Percentiles rank a stretch among this genome's conserved stretches.
Evolutionary conservation across 257 asterid genomes (phyloP).

Genomic region (Plantago elongata): DNA sequence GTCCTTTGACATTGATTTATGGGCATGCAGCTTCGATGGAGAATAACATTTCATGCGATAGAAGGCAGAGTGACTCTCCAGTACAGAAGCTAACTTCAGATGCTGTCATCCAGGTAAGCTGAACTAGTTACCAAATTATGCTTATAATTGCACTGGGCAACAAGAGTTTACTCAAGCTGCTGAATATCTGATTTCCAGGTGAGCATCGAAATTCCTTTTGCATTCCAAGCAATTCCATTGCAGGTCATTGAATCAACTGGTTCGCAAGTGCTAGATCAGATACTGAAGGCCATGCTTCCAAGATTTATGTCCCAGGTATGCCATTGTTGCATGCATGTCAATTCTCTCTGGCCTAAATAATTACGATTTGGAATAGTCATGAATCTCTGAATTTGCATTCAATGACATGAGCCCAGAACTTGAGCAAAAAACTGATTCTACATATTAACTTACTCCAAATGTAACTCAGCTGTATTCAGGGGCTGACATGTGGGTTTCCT

Average conservation of each 20-base stretch:
- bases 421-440: not conserved
- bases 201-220: slow-evolving; percentile 78
- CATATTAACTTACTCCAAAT: not conserved
- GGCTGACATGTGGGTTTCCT: not conserved
- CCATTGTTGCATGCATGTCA: not conserved
- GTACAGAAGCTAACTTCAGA: slow-evolving; percentile 79
- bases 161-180: slow-evolving; percentile 11
- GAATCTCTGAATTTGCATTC: not conserved
- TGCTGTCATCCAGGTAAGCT: slow-evolving; percentile 77
- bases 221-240: slow-evolving; percentile 80
- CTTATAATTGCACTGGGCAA: slow-evolving; percentile 1
- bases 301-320: slow-evolving; percentile 89
- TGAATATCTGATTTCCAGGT: slow-evolving; percentile 49
- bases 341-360: not conserved
- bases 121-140: not conserved
- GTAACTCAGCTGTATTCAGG: not conserved
- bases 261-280: slow-evolving; percentile 76
- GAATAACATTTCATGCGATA: slow-evolving; percentile 67
- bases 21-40: slow-evolving; percentile 99
- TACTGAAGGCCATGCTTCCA: slow-evolving; percentile 88
- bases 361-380: no score
- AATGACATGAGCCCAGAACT: not conserved
- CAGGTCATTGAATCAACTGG: slow-evolving; percentile 85
- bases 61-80: slow-evolving; percentile 38
- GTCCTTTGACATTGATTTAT: slow-evolving; percentile 93